Base-by-base conservation (phyloP, 805 yeast genomes). In the Cephaloascus albidus region DNA sequence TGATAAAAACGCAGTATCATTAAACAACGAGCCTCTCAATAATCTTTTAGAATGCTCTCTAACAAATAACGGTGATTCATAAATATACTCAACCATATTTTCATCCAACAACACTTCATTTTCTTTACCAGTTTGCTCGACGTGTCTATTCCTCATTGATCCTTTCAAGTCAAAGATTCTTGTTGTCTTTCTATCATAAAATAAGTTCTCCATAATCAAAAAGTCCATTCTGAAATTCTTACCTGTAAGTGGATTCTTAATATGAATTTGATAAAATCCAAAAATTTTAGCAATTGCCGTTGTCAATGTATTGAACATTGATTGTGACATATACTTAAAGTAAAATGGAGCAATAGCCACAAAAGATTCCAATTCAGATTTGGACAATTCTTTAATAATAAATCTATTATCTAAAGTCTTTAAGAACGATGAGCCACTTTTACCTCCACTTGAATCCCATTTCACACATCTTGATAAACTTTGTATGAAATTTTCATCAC, bases 391-490 rank as follows among this genome's bases (percentile, higher is more conserved):
- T 60, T 93, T 93, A 35, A 93, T 77, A 38, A 93, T 85, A 46
- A 88, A 81, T 43, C 97, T 63, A 52, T 88, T 86, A 60, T 93
- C 98, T 35, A 86, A 61, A 0, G 98, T 93, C 53, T 93, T 93
- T 58, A 93, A 65, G 56, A 93, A 93, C 2, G 87, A 86, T 3
- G 96, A 87, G 0, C 97, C 97, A 56, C 96, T 85, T 54, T 93
- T 93, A 30, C 99, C 99, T 32, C 99, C 99, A 20, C 81, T 76
- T 0, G 95, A 83, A 51, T 90, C 89, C 97, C 97, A 94, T 53
- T 88, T 85, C 12, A 88, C 78, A 61, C 99, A 93, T 44, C 98
- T 64, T 4, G 96, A 81, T 36, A 94, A 70, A 58, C 97, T 88
- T 55, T 88, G 96, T 33, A 93, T 77, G 48, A 81, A 93, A 47